Conservation (phyloP, 75 land plant species). For the Ceratopteris richardii region DNA sequence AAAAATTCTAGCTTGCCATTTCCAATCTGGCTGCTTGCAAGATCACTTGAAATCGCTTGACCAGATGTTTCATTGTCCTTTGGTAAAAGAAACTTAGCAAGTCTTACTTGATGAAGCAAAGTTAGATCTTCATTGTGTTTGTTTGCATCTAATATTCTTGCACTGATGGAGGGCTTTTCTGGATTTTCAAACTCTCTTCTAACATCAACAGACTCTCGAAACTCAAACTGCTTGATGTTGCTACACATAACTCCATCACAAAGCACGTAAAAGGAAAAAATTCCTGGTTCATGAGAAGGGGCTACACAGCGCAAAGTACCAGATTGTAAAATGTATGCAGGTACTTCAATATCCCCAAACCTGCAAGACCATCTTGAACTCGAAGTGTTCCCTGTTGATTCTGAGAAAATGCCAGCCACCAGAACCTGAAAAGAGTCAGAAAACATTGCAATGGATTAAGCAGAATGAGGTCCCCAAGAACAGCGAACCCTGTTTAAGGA, state of each 20-base stretch:
- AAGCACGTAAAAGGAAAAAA: conserved; percentile 73
- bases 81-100: conserved; percentile 37
- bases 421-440: conserved; percentile 46
- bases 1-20: neutral
- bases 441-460: too few species aligned
- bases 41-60: conserved; percentile 4
- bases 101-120: conserved; percentile 43
- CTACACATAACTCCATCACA: conserved; percentile 78
- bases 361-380: conserved; percentile 56
- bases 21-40: conserved; percentile 12
- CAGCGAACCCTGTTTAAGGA: too few species aligned
- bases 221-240: conserved; percentile 72
- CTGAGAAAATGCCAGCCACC: conserved; percentile 49
- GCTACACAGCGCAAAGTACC: conserved; percentile 59
- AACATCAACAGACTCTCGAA: conserved; percentile 24
- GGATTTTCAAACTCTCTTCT: too few species aligned
- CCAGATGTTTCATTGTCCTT: conserved; percentile 1
- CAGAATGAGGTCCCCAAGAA: neutral
- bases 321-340: conserved; percentile 55
- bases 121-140: conserved; percentile 14
- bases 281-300: conserved; percentile 59
- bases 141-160: too few species aligned
- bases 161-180: too few species aligned
- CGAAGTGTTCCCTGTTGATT: conserved; percentile 15
- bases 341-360: conserved; percentile 89